Percentiles rank a stretch among this genome's conserved stretches.
Conservation (phyloP, 208 protist genomes). For the Crithidia fasciculata region DNA sequence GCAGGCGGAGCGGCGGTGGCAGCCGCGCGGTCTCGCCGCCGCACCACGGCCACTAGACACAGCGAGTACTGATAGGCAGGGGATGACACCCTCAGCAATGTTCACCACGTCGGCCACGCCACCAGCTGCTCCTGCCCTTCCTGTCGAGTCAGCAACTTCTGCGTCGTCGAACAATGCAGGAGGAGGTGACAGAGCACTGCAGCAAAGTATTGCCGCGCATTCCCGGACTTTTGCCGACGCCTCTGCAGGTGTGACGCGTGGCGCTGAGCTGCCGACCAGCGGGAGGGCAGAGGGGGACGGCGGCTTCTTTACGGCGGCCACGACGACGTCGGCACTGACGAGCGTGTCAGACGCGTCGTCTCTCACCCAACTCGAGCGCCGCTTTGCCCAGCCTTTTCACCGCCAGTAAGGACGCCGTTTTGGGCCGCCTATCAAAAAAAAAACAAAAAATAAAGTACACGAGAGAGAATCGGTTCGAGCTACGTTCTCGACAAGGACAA, state of each 20-base stretch:
- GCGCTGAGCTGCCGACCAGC: background rate
- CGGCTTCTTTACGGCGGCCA: background rate
- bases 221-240: background rate
- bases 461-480: too few relatives aligned
- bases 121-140: too few relatives aligned
- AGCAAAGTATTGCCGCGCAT: too few relatives aligned
- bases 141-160: too few relatives aligned
- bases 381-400: slow-evolving; percentile 22
- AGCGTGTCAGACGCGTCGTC: slow-evolving; percentile 31
- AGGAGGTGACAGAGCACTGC: background rate
- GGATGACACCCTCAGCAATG: too few relatives aligned
- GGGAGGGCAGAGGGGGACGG: background rate
- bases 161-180: background rate
- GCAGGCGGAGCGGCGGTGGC: background rate
- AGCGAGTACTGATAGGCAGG: too few relatives aligned
- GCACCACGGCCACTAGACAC: too few relatives aligned
- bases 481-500: too few relatives aligned
- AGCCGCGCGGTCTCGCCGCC: background rate
- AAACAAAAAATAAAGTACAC: background rate
- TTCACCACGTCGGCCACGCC: too few relatives aligned
- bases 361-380: slow-evolving; percentile 31
- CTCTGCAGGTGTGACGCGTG: background rate
- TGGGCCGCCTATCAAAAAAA: background rate
- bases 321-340: slow-evolving; percentile 16
- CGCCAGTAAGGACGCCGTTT: background rate